Evolutionary conservation across 257 asterid genomes (phyloP).

Genomic region (Fraxinus excelsior): DNA sequence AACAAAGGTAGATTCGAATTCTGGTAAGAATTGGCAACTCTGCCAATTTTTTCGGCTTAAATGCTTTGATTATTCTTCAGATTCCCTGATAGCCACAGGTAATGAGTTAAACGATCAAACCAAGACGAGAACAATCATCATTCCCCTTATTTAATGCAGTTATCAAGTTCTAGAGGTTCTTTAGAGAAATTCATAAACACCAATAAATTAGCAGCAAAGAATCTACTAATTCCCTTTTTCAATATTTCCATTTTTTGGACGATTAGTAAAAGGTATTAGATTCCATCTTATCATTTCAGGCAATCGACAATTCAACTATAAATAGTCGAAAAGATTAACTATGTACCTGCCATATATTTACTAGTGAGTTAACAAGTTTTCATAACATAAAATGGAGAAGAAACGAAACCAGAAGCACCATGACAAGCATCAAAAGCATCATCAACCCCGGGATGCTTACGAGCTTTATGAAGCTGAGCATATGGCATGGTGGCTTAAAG

Average conservation of each 20-base stretch:
- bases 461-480: constrained; percentile 39
- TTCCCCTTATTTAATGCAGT: neutral
- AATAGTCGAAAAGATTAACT: constrained; percentile 10
- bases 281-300: constrained; percentile 28
- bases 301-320: constrained; percentile 14
- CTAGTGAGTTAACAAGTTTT: neutral
- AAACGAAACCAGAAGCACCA: constrained; percentile 13
- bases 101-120: neutral
- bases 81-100: neutral
- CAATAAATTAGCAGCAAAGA: neutral
- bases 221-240: neutral
- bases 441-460: constrained; percentile 24
- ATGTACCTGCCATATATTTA: neutral
- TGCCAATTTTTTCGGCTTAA: neutral
- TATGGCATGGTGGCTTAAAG: constrained; percentile 12
- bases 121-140: neutral
- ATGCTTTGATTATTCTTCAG: neutral
- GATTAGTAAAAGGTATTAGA: constrained; percentile 33
- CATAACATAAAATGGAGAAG: constrained; percentile 14
- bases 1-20: neutral
- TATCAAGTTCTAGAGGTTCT: neutral
- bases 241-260: neutral
- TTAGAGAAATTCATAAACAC: neutral
- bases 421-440: constrained; percentile 4
- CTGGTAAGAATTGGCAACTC: neutral